Evolutionary conservation across 1,284 basidiomycete species (phyloP).

Genomic region (Anthracocystis walkeri): DNA sequence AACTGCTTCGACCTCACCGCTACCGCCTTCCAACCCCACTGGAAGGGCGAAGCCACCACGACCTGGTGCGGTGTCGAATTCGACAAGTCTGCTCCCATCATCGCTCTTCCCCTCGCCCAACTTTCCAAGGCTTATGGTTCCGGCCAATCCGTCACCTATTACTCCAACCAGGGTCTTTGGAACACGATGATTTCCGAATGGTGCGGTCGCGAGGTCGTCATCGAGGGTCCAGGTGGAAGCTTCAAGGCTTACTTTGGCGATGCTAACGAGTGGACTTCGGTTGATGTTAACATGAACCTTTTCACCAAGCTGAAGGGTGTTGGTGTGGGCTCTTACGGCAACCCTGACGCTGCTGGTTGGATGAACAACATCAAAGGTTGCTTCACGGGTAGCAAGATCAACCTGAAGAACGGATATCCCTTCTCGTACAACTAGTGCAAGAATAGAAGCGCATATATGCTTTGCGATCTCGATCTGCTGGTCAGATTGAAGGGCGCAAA

Average conservation of each 20-base stretch:
- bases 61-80: slow-evolving; percentile 53
- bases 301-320: slow-evolving; percentile 49
- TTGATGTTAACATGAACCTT: slow-evolving; percentile 49
- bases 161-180: slow-evolving; percentile 45
- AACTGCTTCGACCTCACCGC: slow-evolving; percentile 50
- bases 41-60: slow-evolving; percentile 52
- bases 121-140: slow-evolving; percentile 43
- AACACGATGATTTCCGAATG: slow-evolving; percentile 38
- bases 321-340: slow-evolving; percentile 13
- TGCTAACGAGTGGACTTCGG: slow-evolving; percentile 48
- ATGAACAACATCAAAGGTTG: slow-evolving; percentile 43
- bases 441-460: too few species aligned
- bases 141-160: slow-evolving; percentile 36
- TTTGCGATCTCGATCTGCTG: slow-evolving; percentile 10
- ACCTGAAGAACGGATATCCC: slow-evolving; percentile 38
- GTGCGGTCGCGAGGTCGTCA: slow-evolving; percentile 45
- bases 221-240: slow-evolving; percentile 38
- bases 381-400: slow-evolving; percentile 41
- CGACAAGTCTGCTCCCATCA: slow-evolving; percentile 44
- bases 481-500: not conserved
- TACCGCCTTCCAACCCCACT: slow-evolving; percentile 48
- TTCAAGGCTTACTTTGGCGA: slow-evolving; percentile 53
- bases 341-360: slow-evolving; percentile 45
- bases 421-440: slow-evolving; percentile 26
- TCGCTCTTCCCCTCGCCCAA: slow-evolving; percentile 43